These are phyloP conservation scores for Colletotrichum sp. DNA, from an alignment of 2,329 filamentous ascomycete genomes.

Conservation along the genomic window DNA sequence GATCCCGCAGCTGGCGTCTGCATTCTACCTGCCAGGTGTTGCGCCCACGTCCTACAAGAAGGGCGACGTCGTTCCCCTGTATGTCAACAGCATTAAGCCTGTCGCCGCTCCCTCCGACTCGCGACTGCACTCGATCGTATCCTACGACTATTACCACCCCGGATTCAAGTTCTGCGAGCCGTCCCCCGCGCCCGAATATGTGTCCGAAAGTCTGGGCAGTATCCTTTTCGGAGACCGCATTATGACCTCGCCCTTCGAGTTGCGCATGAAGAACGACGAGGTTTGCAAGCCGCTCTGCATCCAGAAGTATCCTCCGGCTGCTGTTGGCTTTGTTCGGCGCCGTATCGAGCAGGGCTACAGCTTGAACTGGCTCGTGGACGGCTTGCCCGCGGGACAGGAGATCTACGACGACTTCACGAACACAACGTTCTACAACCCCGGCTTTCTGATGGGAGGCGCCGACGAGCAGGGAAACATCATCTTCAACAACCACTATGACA, in stretches of 20 bases:
- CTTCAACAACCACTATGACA: constrained; percentile 96
- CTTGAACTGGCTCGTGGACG: constrained; percentile 95
- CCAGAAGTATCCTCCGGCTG: constrained; percentile 65
- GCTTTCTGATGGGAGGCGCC: constrained; percentile 77
- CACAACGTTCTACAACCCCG: constrained; percentile 86
- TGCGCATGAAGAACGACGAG: constrained; percentile 87
- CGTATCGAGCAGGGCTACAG: constrained; percentile 87
- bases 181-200: constrained; percentile 74
- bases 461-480: constrained; percentile 61
- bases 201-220: constrained; percentile 90
- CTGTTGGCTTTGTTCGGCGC: constrained; percentile 80
- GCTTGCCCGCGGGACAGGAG: constrained; percentile 86
- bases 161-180: constrained; percentile 89
- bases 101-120: constrained; percentile 78
- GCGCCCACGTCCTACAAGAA: constrained; percentile 89
- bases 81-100: constrained; percentile 92
- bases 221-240: constrained; percentile 98
- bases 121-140: constrained; percentile 88
- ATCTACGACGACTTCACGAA: constrained; percentile 78
- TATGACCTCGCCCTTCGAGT: constrained; percentile 91
- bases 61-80: constrained; percentile 81
- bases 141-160: constrained; percentile 94
- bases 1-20: constrained; percentile 61
- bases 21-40: constrained; percentile 96
- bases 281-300: constrained; percentile 83